phyloP scores from a whole-genome alignment of 192 early-diverging fungal species.

The Geranomyces michiganensis region DNA sequence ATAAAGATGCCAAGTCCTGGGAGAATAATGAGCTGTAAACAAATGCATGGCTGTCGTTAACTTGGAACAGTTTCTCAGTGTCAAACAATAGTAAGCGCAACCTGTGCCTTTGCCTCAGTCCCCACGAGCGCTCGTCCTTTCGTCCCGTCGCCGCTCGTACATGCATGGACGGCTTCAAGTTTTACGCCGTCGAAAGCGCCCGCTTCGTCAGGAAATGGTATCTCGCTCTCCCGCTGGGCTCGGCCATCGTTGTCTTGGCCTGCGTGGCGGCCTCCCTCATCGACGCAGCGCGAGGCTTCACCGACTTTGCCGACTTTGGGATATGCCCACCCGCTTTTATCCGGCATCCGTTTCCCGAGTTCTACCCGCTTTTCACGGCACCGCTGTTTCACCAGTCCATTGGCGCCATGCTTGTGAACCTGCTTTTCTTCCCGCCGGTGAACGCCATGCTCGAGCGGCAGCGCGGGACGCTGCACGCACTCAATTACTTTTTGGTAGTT shows the following conservation, averaged over 20 bases:
- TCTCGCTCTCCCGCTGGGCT: conserved; percentile 23
- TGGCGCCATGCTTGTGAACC: conserved; percentile 18
- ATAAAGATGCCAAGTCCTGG: too few relatives aligned
- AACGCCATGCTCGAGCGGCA: conserved; percentile 24
- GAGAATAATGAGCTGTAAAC: too few relatives aligned
- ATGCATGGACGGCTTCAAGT: conserved; percentile 2
- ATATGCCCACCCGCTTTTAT: conserved; percentile 12
- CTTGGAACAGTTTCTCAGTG: too few relatives aligned
- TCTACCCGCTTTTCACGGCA: conserved; percentile 19
- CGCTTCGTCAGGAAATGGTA: conserved; percentile 29
- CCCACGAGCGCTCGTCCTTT: too few relatives aligned
- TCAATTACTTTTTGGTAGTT: conserved; percentile 16
- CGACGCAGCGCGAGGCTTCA: conserved; percentile 1
- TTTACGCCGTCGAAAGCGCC: conserved; percentile 5
- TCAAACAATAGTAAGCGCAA: too few relatives aligned
- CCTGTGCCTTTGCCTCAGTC: too few relatives aligned
- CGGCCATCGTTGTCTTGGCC: conserved; percentile 6
- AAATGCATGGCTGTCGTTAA: too few relatives aligned
- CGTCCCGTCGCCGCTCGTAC: too few relatives aligned
- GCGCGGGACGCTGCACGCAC: conserved; percentile 16
- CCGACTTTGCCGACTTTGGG: neutral
- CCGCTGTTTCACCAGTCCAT: conserved; percentile 7
- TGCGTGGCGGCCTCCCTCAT: neutral
- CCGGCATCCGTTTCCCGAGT: neutral
- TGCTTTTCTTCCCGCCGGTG: conserved; percentile 25